Evolutionary conservation across 1,139 yeast genomes (phyloP).

Genomic region (Pichia terricola): DNA sequence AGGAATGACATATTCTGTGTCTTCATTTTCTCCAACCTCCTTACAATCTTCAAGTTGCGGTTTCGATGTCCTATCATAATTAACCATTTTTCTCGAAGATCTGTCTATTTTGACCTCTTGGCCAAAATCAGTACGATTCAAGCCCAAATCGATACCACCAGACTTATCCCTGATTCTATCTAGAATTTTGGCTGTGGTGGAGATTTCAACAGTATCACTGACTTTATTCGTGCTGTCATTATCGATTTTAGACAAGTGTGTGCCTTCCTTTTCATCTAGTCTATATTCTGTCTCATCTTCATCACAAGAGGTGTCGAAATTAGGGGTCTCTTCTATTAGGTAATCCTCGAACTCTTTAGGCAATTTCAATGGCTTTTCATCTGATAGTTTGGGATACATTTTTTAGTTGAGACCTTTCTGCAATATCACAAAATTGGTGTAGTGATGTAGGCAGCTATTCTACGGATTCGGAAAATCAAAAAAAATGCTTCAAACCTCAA

Average conservation of each 20-base stretch:
- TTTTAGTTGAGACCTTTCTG: too few relatives aligned
- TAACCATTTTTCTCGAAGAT: conserved; percentile 6
- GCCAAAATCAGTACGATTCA: conserved; percentile 6
- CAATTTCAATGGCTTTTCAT: too few relatives aligned
- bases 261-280: conserved; percentile 12
- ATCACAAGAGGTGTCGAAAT: conserved; percentile 17
- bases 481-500: too few relatives aligned
- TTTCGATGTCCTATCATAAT: conserved; percentile 1
- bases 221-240: conserved; percentile 1
- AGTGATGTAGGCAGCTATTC: too few relatives aligned
- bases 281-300: conserved; percentile 8
- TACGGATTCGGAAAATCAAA: too few relatives aligned
- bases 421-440: too few relatives aligned
- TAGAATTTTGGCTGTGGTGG: background rate
- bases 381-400: too few relatives aligned
- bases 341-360: conserved; percentile 5
- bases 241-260: conserved; percentile 1
- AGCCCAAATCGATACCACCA: conserved; percentile 11
- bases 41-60: background rate
- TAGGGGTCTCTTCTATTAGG: conserved; percentile 17
- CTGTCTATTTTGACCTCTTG: background rate
- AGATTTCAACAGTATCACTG: background rate
- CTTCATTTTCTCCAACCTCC: background rate
- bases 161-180: conserved; percentile 7
- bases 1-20: conserved; percentile 3